A percentile compares a stretch with the other conserved stretches of the same genome.
Conservation (phyloP, 805 yeast genomes). For the Lachancea meyersii region DNA sequence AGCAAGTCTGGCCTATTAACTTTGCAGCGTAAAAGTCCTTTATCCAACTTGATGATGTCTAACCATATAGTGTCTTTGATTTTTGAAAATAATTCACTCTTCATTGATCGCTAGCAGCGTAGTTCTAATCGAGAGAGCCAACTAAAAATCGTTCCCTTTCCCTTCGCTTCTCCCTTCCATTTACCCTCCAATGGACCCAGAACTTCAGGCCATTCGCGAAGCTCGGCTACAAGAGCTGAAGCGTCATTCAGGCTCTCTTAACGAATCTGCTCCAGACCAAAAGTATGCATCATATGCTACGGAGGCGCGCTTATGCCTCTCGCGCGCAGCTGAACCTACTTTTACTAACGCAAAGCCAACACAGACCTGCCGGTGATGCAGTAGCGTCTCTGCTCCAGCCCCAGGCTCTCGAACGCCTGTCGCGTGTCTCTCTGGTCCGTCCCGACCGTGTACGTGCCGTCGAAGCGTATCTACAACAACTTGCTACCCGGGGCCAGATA, state of each 20-base stretch:
- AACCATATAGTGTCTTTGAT: too few relatives aligned
- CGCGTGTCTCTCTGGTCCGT: slow-evolving; percentile 80
- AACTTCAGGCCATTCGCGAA: slow-evolving; percentile 81
- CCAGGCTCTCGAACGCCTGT: slow-evolving; percentile 78
- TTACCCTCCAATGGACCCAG: slow-evolving; percentile 80
- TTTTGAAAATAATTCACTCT: too few relatives aligned
- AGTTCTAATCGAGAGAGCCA: background rate
- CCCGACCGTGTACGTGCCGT: slow-evolving; percentile 89
- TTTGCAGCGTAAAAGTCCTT: too few relatives aligned
- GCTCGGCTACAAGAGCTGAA: slow-evolving; percentile 88
- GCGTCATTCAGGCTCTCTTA: slow-evolving; percentile 39
- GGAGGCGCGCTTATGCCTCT: too few relatives aligned
- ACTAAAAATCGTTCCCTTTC: too few relatives aligned
- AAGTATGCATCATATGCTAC: slow-evolving; percentile 10
- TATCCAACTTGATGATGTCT: too few relatives aligned
- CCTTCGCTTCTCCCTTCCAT: too few relatives aligned
- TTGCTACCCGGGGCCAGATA: slow-evolving; percentile 73
- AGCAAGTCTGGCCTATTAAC: too few relatives aligned
- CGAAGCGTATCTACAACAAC: slow-evolving; percentile 66
- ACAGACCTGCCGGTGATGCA: slow-evolving; percentile 18
- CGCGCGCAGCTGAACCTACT: too few relatives aligned
- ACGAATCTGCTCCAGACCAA: slow-evolving; percentile 12
- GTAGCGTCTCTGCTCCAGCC: slow-evolving; percentile 72
- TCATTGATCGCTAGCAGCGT: too few relatives aligned
- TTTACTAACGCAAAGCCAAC: background rate